Evolutionary conservation across 148 eudicot genomes (phyloP).

Genomic region (Vaccinium myrtillus): DNA sequence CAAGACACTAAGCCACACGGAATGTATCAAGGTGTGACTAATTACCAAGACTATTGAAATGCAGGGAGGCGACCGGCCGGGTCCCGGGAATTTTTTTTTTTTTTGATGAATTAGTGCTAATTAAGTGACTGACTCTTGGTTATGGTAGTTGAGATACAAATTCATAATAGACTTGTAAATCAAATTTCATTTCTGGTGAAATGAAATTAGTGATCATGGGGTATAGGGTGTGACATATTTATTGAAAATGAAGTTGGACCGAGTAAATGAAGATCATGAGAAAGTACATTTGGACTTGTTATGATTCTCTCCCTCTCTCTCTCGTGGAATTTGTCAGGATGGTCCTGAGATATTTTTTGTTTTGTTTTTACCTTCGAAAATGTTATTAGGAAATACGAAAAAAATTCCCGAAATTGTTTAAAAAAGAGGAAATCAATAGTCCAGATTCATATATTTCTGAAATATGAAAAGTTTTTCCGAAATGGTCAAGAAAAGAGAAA

Average conservation of each 20-base stretch:
- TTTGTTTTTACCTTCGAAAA: too few species aligned
- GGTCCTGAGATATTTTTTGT: not conserved
- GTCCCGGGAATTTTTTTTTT: not conserved
- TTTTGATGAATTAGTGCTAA: not conserved
- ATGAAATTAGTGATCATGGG: not conserved
- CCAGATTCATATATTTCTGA: too few species aligned
- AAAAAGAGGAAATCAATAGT: too few species aligned
- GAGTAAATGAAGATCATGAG: constrained; percentile 3
- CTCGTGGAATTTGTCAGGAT: not conserved
- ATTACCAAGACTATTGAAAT: constrained; percentile 8
- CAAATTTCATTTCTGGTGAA: not conserved
- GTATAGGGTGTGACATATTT: not conserved
- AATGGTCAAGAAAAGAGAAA: too few species aligned
- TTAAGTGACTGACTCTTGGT: not conserved
- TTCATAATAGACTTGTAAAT: not conserved
- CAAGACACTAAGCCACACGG: not conserved
- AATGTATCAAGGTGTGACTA: constrained; percentile 12
- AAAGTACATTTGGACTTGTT: not conserved
- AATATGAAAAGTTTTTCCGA: too few species aligned
- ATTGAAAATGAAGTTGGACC: not conserved
- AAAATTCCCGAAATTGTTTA: too few species aligned
- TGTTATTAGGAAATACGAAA: too few species aligned
- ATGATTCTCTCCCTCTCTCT: not conserved
- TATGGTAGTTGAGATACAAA: not conserved
- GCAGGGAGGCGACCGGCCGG: not conserved